These are phyloP conservation scores for Saccharomyces pastorianus DNA, from an alignment of 1,139 yeast genomes.

Conservation along the genomic window DNA sequence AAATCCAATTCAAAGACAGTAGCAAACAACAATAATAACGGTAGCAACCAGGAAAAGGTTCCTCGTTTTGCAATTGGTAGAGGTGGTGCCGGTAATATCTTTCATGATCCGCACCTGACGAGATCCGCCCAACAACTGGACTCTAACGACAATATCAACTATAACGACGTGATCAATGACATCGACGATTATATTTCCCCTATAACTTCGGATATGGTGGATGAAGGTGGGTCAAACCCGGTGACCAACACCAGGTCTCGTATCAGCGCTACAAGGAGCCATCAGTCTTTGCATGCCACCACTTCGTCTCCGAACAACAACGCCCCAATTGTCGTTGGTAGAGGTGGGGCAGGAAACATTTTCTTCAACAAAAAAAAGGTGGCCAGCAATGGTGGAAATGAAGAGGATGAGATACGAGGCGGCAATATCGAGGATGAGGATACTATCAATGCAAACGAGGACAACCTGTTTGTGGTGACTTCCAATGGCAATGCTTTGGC, in stretches of 20 bases:
- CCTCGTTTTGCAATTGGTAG: slow-evolving; percentile 57
- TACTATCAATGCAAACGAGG: slow-evolving; percentile 1
- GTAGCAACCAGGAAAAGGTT: neutral
- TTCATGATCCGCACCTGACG: slow-evolving; percentile 53
- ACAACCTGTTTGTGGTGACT: slow-evolving; percentile 1
- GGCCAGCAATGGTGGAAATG: neutral
- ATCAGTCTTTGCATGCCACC: neutral
- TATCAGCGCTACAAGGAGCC: neutral
- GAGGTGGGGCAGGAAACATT: slow-evolving; percentile 4
- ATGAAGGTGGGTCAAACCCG: slow-evolving; percentile 5
- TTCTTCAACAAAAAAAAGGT: neutral
- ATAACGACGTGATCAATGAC: slow-evolving; percentile 7
- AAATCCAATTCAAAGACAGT: slow-evolving; percentile 37
- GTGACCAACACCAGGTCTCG: neutral
- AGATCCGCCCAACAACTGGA: slow-evolving; percentile 69
- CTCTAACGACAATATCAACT: slow-evolving; percentile 15
- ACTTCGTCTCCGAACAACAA: neutral
- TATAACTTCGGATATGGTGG: slow-evolving; percentile 7
- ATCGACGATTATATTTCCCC: slow-evolving; percentile 24
- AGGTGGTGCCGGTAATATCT: slow-evolving; percentile 78
- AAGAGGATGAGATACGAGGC: slow-evolving; percentile 1
- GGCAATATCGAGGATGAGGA: neutral
- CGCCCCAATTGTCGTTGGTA: slow-evolving; percentile 13
- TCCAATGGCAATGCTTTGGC: neutral
- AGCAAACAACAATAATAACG: neutral